Evolutionary conservation across 306 rosid genomes (phyloP), one percentile per base, ranked within the genome.

Genomic region (Malus asiatica): DNA sequence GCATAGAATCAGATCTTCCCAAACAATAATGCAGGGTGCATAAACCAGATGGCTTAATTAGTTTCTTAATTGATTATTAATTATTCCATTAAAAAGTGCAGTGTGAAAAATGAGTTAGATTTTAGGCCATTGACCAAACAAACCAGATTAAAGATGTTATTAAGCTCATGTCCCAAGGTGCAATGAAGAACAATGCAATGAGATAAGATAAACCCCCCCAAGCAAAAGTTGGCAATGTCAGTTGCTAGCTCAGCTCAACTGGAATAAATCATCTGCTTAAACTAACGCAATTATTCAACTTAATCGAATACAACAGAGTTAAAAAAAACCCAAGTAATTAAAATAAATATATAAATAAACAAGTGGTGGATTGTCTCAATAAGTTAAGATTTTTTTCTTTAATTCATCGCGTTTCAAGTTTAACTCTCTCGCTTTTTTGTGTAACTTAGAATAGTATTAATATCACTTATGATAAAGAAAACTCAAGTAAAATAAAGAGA

Each of bases 191-290:
- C 92, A 83, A 74, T 29, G 82, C 76, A 88, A 79, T 78, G 86
- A 84, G 84, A 84, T 83, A 87, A 89, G 76, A 46, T 68, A 75
- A 81, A 72, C 27, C 27, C 27, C 46, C 81, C 79, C 68, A 44
- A 52, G 75, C 76, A 61, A 89, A 83, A 89, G 92, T 81, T 91
- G 93, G 97, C 96, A 87, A 68, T 87, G 92, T 89, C 93, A 86
- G 93, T 83, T 83, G 62, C 27, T 57, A 55, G 86, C 91, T 75
- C 38, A 79, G 86, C 91, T 87, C 87, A 76, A 80, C 77, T 79
- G 79, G 83, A 86, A 88, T 83, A 68, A 48, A 90, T 86, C 70
- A 82, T 86, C 45, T 30, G 25, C 82, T 69, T 73, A 86, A 87
- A 70, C 70, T 15, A 44, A 62, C 19, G 4, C 46, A 12, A 74